Base-by-base conservation (phyloP, 495 filamentous ascomycete genomes). In the Thozetella sp. region DNA sequence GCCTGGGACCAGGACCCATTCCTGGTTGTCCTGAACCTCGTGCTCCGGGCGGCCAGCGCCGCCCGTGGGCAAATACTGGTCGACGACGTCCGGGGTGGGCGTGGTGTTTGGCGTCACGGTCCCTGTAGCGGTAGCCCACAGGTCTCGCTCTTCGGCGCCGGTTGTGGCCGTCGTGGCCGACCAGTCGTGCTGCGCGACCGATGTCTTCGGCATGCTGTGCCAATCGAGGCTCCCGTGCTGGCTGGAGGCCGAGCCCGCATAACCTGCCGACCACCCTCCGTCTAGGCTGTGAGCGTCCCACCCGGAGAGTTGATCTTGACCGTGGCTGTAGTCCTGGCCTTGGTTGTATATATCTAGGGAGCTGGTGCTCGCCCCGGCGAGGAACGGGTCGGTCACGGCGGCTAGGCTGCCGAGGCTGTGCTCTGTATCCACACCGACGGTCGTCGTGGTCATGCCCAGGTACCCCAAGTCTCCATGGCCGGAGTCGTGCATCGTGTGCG, bases 381-480 rank as follows among this genome's bases (percentile, higher is more conserved):
- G 54, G 26, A 70, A 68, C 2, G 65, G 67, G 54, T 70, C 65
- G 0, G 63, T 64, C 2, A 64, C 62, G 45, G 60, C 60, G 0
- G 65, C 48, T 1, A 67, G 55, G 12, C 34, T n/a, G 22, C 23
- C 45, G 17, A 60, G 48, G 1, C 3, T n/a, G 22, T 26, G 25
- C 52, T 20, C 52, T 9, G 22, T 26, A 34, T 54, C 52, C 13
- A 54, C 52, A 9, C 25, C 25, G 2, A 34, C 25, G 52, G 2
- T 54, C 10, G 52, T n/a, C 10, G 27, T 54, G 52, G 11, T 48
- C 10, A 25, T n/a, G 23, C 52, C 25, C 4, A 54, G 52, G 15
- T 54, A 34, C 3, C 52, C 27, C 24, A 26, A 26, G 52, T 30
- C 17, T 11, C 15, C 23, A n/a, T 54, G 52, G 23, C n/a, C 22